Evolutionary conservation across 352 stramenopile genomes (phyloP), one percentile per base, ranked within the genome.

Genomic region (Globisporangium parvum): DNA sequence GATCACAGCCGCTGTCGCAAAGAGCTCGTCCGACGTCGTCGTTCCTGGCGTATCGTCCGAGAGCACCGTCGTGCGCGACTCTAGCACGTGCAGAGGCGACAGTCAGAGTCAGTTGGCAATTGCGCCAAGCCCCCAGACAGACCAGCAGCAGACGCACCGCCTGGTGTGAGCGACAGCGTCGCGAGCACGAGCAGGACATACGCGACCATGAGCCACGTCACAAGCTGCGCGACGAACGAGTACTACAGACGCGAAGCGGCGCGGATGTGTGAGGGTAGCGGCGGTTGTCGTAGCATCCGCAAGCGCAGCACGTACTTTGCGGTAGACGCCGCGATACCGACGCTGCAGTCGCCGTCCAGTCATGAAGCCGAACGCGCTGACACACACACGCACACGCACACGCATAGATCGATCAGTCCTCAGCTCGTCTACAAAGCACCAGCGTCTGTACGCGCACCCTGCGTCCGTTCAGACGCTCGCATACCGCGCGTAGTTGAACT

Each of bases 1-100:
- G 6, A 84, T 33, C 24, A 84, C 62, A 1, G 75, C 21, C 10
- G 70, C 60, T 35, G 82, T 64, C 42, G 78, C 73, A 57, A 88
- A 88, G n/a, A 83, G 26, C 15, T 70, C 67, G 48, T 83, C 63
- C 0, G 70, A 77, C 12, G 66, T 56, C 1, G 63, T 81, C 47
- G 18, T 54, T 8, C 44, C 53, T 15, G 53, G 37, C 39, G 47
- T 41, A 4, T 67, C 9, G 26, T 39, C 39, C 6, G 40, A 12
- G 23, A 62, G 31, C n/a, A 62, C 41, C 15, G 9, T 39, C n/a
- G 51, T 28, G 12, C 26, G 40, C n/a, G 40, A 40, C 24, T 47
- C 50, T 57, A n/a, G 18, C 39, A 2, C 9, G 31, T 33, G 14
- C 3, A 42, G 15, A 17, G 2, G 21, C 33, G 3, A 37, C n/a